Base-by-base conservation (phyloP, 2,329 filamentous ascomycete genomes). In the Sporothrix dimorphospora region DNA sequence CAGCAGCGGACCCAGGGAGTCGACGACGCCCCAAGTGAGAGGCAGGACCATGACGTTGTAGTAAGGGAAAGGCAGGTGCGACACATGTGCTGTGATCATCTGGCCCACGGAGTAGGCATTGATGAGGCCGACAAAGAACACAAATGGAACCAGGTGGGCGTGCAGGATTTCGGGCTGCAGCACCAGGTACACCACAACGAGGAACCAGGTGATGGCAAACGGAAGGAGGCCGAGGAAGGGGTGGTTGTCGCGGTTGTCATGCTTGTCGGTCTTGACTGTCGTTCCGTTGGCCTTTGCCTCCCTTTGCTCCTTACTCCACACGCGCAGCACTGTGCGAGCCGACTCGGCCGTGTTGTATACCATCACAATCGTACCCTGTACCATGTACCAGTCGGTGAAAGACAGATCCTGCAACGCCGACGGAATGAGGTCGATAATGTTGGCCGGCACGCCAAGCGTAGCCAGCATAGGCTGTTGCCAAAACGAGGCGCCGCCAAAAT, bases 41-140 rank as follows among this genome's bases (percentile, higher is more conserved):
- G 95, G 95, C 27, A 94, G 81, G 55, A 91, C 87, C 65, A 98
- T 85, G 21, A 98, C 89, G 81, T 98, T 98, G 81, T 90, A 90
- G 85, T 95, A 97, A 6, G 96, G 96, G 83, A 98, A 99, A 14
- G 88, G 87, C 55, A 93, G 88, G 82, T 95, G 92, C 73, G 95
- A 94, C 24, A 99, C 86, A 81, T 99, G 96, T 0, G 94, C 94
- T 57, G 93, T 94, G 82, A 98, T 98, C 85, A 98, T 98, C 80
- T 94, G 92, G 7, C 95, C 95, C 72, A 98, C 95, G 69, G 92
- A 93, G 84, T 98, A 98, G 74, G 96, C 94, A 80, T 98, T 98
- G 79, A 97, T 87, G 72, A 98, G 84, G 71, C 94, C 94, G 55
- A 92, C 91, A 80, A 96, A 98, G 80, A 98, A 86, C 75, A 91